Evolutionary conservation across 495 filamentous ascomycete species (phyloP).

Genomic region (Bombardia bombarda): DNA sequence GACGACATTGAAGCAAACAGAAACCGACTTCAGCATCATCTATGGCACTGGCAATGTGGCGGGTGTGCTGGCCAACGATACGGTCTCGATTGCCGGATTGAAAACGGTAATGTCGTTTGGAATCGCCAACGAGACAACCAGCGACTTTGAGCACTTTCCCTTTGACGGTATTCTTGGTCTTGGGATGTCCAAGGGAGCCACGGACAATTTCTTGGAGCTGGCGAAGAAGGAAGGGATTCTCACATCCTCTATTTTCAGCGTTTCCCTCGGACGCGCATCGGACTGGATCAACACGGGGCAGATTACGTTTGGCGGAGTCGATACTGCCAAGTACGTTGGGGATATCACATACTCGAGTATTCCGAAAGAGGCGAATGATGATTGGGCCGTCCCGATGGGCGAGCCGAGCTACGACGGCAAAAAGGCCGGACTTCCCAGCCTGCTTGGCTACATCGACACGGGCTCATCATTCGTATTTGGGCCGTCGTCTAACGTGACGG

Average conservation of each 20-base stretch:
- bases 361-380: conserved; percentile 23
- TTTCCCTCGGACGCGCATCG: conserved; percentile 55
- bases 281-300: conserved; percentile 64
- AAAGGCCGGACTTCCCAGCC: conserved; percentile 37
- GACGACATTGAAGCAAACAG: conserved; percentile 38
- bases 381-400: conserved; percentile 64
- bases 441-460: conserved; percentile 67
- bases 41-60: conserved; percentile 68
- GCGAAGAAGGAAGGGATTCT: conserved; percentile 52
- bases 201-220: conserved; percentile 55
- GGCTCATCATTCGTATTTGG: conserved; percentile 71
- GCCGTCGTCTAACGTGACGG: conserved; percentile 53
- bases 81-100: conserved; percentile 54
- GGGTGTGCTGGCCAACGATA: conserved; percentile 57
- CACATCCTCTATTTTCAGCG: conserved; percentile 55
- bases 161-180: conserved; percentile 85
- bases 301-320: conserved; percentile 65
- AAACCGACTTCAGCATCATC: conserved; percentile 46
- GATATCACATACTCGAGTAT: conserved; percentile 55
- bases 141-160: conserved; percentile 65
- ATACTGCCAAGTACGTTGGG: conserved; percentile 57
- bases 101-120: conserved; percentile 58
- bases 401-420: conserved; percentile 52
- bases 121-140: conserved; percentile 53
- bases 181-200: conserved; percentile 42